Evolutionary conservation across 352 stramenopile species (phyloP).

Genomic region (Saprolegnia parasitica): DNA sequence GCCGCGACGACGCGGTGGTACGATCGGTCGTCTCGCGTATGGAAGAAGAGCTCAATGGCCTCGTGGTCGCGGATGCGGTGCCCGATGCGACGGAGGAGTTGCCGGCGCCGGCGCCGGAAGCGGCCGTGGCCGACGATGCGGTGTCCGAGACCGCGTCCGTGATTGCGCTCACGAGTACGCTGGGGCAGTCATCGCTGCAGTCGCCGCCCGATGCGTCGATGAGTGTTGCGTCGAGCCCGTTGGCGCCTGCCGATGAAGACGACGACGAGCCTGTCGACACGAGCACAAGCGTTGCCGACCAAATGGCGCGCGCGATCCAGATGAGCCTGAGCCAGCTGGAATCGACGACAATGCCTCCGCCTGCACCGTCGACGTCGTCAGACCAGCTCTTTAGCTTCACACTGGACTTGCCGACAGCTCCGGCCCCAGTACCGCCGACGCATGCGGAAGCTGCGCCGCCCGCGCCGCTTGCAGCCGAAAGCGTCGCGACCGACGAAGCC

Average conservation of each 20-base stretch:
- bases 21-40: conserved; percentile 67
- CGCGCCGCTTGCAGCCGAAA: conserved; percentile 10
- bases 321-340: neutral
- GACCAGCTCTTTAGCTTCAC: conserved; percentile 77
- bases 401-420: conserved; percentile 62
- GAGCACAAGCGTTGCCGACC: neutral
- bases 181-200: conserved; percentile 73
- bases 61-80: conserved; percentile 34
- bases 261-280: neutral
- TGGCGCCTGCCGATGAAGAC: neutral
- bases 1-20: conserved; percentile 34
- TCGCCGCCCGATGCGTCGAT: conserved; percentile 55
- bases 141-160: conserved; percentile 68
- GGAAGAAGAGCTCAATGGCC: conserved; percentile 62
- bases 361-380: conserved; percentile 30
- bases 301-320: conserved; percentile 1
- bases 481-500: conserved; percentile 23
- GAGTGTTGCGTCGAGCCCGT: neutral
- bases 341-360: conserved; percentile 33
- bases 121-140: conserved; percentile 29
- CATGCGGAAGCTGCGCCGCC: neutral
- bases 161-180: conserved; percentile 72
- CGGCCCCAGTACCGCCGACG: neutral
- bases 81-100: neutral
- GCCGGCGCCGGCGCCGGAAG: neutral